Evolutionary conservation across 2,329 filamentous ascomycete genomes (phyloP).

Genomic region (Xylariomycetidae sp.): DNA sequence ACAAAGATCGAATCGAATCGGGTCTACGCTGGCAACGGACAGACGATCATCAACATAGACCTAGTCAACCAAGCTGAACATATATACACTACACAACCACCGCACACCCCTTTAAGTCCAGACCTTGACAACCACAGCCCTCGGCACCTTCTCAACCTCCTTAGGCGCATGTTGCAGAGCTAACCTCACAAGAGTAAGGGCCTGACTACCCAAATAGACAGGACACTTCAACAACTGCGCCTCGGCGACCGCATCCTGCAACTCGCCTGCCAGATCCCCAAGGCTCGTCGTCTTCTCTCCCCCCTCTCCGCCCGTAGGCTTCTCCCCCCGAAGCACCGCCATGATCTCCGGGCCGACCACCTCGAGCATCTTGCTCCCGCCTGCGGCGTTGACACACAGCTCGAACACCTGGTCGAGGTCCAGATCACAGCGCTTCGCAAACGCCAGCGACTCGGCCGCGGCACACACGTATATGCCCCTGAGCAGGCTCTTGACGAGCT

Average conservation of each 20-base stretch:
- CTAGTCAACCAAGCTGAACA: no score
- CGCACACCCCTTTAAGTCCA: no score
- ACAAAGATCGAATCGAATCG: no score
- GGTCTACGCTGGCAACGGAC: no score
- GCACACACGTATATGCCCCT: slow-evolving; percentile 40
- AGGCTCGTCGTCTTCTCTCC: slow-evolving; percentile 21
- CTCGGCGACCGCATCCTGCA: slow-evolving; percentile 36
- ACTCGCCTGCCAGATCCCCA: slow-evolving; percentile 21
- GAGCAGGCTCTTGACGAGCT: slow-evolving; percentile 34
- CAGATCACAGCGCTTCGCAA: slow-evolving; percentile 35
- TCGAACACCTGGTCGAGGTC: slow-evolving; percentile 42
- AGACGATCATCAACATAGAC: no score
- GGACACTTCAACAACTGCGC: slow-evolving; percentile 38
- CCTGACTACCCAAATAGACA: slow-evolving; percentile 35
- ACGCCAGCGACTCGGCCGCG: slow-evolving; percentile 38
- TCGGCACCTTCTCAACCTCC: slow-evolving; percentile 14
- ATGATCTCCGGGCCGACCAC: slow-evolving; percentile 34
- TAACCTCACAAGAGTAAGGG: slow-evolving; percentile 32
- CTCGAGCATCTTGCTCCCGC: slow-evolving; percentile 36
- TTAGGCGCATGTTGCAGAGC: slow-evolving; percentile 19
- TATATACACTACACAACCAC: no score
- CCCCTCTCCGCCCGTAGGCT: slow-evolving; percentile 9
- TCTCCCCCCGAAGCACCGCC: slow-evolving; percentile 25
- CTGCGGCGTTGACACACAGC: slow-evolving; percentile 41
- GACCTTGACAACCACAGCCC: slow-evolving; percentile 20